Evolutionary conservation across 2,329 filamentous ascomycete genomes (phyloP), one percentile per base, ranked within the genome.

Genomic region (Neofusicoccum laricinum): DNA sequence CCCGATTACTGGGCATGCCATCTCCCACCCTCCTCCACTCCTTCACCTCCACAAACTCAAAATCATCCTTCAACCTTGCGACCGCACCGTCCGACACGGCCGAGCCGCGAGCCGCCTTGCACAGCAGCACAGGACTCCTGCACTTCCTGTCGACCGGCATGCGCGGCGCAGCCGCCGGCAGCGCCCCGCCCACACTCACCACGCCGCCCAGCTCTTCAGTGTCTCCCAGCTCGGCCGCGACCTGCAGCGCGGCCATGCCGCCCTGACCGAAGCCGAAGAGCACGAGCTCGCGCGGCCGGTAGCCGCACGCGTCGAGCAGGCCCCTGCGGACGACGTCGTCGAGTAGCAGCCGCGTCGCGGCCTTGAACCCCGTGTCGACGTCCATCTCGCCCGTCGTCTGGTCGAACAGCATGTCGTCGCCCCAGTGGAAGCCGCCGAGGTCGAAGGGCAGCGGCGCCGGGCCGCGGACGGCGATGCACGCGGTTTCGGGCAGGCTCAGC

Each of bases 1-100:
- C 92, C 61, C 90, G 83, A 73, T 84, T 89, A 50, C 82, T 81
- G n/a, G 93, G 92, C 93, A 97, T 97, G 1, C 84, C 85, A 75
- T 96, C 92, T 5, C 89, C 90, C 2, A 75, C 77, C 71, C 71
- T 74, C 71, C 70, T 75, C 77, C 77, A 79, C 59, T 78, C 76
- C 61, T 72, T 73, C 50, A 77, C 63, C 67, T 79, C 76, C 2
- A 75, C 66, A 49, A 73, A 73, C 46, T 82, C 79, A 76, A 94
- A 95, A 63, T 86, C 84, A 46, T 81, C 79, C 73, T 87, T 89
- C 40, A 93, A 78, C 64, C 84, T 80, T n/a, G 87, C 84, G 15
- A 89, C 81, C 0, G 86, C 86, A 10, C 86, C 85, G 4, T 86
- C 84, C 10, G 88, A 88, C 1, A 92, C 80, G 70, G 85, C 81